Percentiles rank a stretch among this genome's conserved stretches.
Evolutionary conservation across 2,329 filamentous ascomycete species (phyloP).

Genomic region (Ceratocystis harringtonii): DNA sequence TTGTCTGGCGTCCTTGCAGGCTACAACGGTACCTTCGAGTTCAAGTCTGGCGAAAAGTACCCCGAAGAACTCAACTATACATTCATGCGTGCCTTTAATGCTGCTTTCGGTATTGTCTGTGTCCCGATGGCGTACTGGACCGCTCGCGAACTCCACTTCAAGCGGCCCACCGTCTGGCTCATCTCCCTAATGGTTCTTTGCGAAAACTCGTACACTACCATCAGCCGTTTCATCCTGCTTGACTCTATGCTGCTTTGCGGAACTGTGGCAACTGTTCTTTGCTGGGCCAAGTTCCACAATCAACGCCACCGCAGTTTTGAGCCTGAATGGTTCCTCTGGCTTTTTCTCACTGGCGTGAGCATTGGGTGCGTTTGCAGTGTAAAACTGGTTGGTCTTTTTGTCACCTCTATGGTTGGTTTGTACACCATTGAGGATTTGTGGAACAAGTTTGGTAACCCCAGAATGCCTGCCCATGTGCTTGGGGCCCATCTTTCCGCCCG

Average conservation of each 20-base stretch:
- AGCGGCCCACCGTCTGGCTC: conserved; percentile 79
- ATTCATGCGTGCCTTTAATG: conserved; percentile 97
- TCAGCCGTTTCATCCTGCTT: conserved; percentile 93
- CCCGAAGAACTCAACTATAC: conserved; percentile 90
- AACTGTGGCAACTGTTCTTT: conserved; percentile 92
- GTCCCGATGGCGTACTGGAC: conserved; percentile 93
- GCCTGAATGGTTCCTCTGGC: conserved; percentile 84
- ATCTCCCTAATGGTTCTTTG: conserved; percentile 94
- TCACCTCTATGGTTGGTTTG: conserved; percentile 82
- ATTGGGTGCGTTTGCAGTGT: conserved; percentile 98
- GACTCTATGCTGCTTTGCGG: conserved; percentile 98
- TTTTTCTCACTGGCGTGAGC: conserved; percentile 82
- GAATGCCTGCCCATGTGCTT: conserved; percentile 71
- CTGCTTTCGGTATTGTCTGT: conserved; percentile 81
- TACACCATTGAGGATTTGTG: conserved; percentile 96
- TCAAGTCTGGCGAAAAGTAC: conserved; percentile 96
- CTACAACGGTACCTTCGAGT: conserved; percentile 98
- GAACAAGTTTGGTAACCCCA: conserved; percentile 91
- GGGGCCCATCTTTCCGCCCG: conserved; percentile 66
- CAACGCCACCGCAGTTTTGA: conserved; percentile 76
- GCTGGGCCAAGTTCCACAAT: conserved; percentile 93
- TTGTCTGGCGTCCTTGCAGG: conserved; percentile 90
- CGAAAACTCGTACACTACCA: conserved; percentile 98
- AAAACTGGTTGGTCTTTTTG: conserved; percentile 94
- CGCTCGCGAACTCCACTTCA: conserved; percentile 76